Conservation (phyloP, 768 basidiomycete species). For the Phanerochaete carnosa region DNA sequence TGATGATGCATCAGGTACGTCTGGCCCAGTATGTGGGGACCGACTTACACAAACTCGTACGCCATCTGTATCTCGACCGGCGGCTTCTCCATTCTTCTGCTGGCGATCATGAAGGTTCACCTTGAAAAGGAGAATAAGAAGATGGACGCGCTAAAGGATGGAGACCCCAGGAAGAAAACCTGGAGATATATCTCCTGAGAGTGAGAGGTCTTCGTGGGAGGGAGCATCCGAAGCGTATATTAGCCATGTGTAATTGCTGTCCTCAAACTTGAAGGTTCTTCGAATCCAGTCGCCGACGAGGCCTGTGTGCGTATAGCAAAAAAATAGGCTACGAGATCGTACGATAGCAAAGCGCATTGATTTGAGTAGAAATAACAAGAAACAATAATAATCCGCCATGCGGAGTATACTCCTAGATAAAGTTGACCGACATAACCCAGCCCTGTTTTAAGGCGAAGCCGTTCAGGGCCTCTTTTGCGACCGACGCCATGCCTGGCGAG, state of each 20-base stretch:
- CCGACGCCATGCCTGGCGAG: conserved; percentile 64
- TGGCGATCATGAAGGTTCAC: conserved; percentile 28
- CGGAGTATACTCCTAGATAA: conserved; percentile 38
- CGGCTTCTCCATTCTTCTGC: conserved; percentile 31
- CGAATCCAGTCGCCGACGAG: no score
- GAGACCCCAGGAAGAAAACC: conserved; percentile 36
- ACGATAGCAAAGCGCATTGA: background rate
- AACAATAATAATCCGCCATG: background rate
- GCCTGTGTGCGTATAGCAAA: no score
- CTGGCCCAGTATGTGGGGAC: conserved; percentile 71
- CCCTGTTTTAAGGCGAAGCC: conserved; percentile 85
- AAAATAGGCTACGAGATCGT: background rate
- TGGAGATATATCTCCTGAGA: conserved; percentile 48
- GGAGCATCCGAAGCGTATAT: background rate
- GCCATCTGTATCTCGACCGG: conserved; percentile 32
- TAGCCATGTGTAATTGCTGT: background rate
- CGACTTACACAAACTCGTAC: conserved; percentile 67
- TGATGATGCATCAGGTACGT: conserved; percentile 50
- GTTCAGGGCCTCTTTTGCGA: conserved; percentile 80
- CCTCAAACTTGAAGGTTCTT: no score
- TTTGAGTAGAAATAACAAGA: background rate
- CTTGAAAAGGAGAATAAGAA: conserved; percentile 22
- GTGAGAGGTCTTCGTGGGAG: no score
- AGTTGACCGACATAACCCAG: conserved; percentile 79
- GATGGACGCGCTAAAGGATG: conserved; percentile 32